Conservation (phyloP, 768 basidiomycete genomes). For the Candolleomyces efflorescens region DNA sequence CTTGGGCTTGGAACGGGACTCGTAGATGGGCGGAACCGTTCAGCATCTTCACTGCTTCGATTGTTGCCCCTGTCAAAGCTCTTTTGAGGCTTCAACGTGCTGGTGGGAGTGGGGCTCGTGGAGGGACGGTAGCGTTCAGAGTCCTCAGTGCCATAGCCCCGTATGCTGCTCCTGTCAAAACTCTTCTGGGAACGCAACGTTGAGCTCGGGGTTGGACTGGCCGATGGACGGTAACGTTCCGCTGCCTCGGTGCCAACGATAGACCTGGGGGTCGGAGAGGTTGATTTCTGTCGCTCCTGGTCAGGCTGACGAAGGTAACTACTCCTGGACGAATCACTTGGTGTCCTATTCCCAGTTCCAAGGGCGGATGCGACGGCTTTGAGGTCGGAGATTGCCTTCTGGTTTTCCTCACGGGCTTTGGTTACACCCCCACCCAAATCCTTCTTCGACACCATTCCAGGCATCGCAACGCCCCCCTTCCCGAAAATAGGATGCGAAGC, state of each 20-base stretch:
- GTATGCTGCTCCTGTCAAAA: constrained; percentile 2
- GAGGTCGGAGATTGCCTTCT: constrained; percentile 3
- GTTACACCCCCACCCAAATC: constrained; percentile 7
- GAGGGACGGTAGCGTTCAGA: constrained; percentile 15
- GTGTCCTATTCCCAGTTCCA: background rate
- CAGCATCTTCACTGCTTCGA: constrained; percentile 11
- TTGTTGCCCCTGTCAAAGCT: constrained; percentile 3
- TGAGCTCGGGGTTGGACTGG: background rate
- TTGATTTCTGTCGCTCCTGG: constrained; percentile 3
- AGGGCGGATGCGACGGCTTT: constrained; percentile 1
- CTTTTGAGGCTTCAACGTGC: constrained; percentile 2
- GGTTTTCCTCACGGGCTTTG: constrained; percentile 10
- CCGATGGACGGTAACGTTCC: constrained; percentile 12
- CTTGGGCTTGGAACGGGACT: constrained; percentile 3
- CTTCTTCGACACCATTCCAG: constrained; percentile 49
- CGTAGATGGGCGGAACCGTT: constrained; percentile 14
- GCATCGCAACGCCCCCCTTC: constrained; percentile 70
- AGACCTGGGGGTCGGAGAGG: constrained; percentile 1
- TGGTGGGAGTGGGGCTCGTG: constrained; percentile 2
- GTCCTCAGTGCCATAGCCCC: constrained; percentile 11
- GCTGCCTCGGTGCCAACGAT: constrained; percentile 6
- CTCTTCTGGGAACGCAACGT: background rate
- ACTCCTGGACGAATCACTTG: background rate
- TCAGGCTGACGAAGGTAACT: constrained; percentile 2
- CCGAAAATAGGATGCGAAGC: constrained; percentile 76